These are phyloP conservation scores for Trypanosoma cruzi DNA, from an alignment of 208 protist genomes.

Conservation along the genomic window DNA sequence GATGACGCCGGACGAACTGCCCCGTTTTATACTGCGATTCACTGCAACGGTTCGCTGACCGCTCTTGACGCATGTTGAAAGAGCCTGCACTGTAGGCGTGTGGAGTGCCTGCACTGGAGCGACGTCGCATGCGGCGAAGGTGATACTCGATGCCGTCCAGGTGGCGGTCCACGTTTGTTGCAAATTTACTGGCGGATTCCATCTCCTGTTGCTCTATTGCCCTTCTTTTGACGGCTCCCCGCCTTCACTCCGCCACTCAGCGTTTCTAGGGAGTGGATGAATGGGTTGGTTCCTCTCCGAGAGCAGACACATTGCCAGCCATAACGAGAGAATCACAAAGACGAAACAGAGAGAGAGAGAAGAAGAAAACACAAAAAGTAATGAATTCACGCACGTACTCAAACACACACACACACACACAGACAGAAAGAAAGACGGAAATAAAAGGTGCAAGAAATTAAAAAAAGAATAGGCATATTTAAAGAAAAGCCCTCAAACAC, in stretches of 20 bases:
- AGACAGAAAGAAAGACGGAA: neutral
- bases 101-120: neutral
- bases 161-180: constrained; percentile 24
- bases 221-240: neutral
- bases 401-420: neutral
- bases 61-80: neutral
- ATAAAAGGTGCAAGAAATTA: too few species aligned
- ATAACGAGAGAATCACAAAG: too few species aligned
- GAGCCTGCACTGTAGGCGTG: neutral
- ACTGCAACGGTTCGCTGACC: neutral
- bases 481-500: neutral
- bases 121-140: constrained; percentile 23
- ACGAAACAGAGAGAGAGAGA: neutral
- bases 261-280: too few species aligned
- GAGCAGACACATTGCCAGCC: too few species aligned
- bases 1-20: neutral
- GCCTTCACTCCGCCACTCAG: too few species aligned
- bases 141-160: constrained; percentile 37
- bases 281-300: too few species aligned
- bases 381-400: neutral
- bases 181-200: neutral
- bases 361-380: neutral
- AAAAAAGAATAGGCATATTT: constrained; percentile 3
- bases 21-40: neutral
- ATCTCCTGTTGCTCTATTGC: neutral